These are phyloP conservation scores for Colletotrichum chrysophilum DNA, from an alignment of 2,329 filamentous ascomycete species.

Conservation along the genomic window DNA sequence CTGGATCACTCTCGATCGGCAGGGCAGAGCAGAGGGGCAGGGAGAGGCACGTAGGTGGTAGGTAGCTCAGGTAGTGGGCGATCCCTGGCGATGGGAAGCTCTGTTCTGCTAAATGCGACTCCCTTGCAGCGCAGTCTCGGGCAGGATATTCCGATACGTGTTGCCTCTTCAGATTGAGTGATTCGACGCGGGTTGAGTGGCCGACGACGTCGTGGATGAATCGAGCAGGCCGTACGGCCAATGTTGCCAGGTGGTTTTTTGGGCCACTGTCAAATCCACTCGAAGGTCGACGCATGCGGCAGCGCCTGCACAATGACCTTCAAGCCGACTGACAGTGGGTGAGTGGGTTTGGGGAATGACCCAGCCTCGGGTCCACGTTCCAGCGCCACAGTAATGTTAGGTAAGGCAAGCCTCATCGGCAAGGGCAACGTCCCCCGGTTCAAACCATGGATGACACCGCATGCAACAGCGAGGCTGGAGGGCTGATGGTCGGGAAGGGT, in stretches of 20 bases:
- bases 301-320: background rate
- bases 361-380: background rate
- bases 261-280: conserved; percentile 9
- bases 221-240: background rate
- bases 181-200: background rate
- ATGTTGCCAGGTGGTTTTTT: conserved; percentile 22
- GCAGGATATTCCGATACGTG: background rate
- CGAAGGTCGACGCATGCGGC: background rate
- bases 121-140: background rate
- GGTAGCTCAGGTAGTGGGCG: background rate
- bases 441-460: background rate
- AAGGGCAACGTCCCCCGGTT: background rate
- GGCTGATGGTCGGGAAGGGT: background rate
- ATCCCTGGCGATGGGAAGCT: background rate
- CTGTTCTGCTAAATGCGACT: background rate
- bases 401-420: background rate
- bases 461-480: conserved; percentile 17
- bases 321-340: background rate
- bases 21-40: background rate
- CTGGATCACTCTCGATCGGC: background rate
- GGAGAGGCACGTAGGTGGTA: background rate
- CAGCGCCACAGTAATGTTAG: background rate
- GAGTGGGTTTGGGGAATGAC: background rate
- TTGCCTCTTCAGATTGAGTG: background rate
- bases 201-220: background rate